A percentile compares a stretch with the other conserved stretches of the same genome.
phyloP scores from a whole-genome alignment of 257 asterid species.

The Nicotiana otophora region DNA sequence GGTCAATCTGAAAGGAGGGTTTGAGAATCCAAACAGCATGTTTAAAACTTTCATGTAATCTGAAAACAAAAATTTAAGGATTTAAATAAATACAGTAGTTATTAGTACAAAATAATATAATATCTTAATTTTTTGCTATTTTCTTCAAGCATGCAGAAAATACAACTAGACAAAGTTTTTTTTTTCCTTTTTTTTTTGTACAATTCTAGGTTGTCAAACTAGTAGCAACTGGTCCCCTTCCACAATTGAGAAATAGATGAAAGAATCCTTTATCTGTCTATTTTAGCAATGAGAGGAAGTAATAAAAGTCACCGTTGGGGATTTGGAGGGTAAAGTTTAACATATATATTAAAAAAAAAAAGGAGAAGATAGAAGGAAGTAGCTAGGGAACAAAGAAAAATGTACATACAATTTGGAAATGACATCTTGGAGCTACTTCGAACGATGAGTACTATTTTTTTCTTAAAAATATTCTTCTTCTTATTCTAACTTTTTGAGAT shows the following conservation, averaged over 20 bases:
- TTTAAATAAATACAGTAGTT: neutral
- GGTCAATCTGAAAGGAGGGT: neutral
- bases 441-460: too few species aligned
- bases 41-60: neutral
- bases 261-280: neutral
- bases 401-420: too few species aligned
- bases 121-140: neutral
- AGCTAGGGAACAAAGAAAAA: too few species aligned
- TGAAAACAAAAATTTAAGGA: neutral
- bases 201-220: neutral
- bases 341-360: too few species aligned
- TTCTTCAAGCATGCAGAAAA: neutral
- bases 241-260: too few species aligned
- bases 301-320: too few species aligned
- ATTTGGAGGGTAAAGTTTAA: too few species aligned
- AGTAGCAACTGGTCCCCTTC: neutral
- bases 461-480: too few species aligned
- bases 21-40: neutral
- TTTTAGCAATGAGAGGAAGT: neutral
- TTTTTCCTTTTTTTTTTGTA: neutral
- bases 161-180: neutral
- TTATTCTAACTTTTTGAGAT: too few species aligned
- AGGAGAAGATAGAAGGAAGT: too few species aligned
- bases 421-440: too few species aligned
- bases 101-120: neutral